phyloP scores from a whole-genome alignment of 441 rosid species.

The Metrosideros polymorpha region DNA sequence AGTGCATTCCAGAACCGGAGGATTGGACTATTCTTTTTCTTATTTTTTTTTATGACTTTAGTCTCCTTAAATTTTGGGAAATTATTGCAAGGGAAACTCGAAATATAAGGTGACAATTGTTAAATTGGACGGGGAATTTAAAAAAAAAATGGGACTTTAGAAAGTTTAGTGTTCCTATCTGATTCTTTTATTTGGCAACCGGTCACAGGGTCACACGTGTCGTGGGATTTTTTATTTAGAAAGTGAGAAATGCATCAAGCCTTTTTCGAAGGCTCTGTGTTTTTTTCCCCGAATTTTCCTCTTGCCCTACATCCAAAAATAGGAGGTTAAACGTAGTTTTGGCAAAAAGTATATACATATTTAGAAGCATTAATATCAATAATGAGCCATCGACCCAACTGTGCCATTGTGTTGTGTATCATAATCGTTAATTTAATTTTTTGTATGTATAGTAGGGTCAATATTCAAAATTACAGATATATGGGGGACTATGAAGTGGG shows the following conservation, averaged over 20 bases:
- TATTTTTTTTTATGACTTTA: not conserved
- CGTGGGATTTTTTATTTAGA: not conserved
- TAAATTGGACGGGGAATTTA: not conserved
- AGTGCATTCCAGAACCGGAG: not conserved
- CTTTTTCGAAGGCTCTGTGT: not conserved
- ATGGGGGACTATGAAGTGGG: not conserved
- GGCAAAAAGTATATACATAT: not conserved
- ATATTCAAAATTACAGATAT: not conserved
- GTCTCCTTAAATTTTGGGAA: not conserved
- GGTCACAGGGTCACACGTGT: not conserved
- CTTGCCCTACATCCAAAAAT: not conserved
- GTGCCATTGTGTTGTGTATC: not conserved
- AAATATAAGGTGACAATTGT: not conserved
- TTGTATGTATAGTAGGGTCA: not conserved
- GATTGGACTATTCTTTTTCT: not conserved
- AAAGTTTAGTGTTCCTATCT: not conserved
- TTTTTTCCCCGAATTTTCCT: not conserved
- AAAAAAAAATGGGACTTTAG: not conserved
- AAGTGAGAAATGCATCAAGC: not conserved
- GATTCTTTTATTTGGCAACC: not conserved
- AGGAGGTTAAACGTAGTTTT: not conserved
- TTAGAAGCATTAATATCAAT: not conserved
- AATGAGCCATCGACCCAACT: not conserved
- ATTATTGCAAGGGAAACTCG: not conserved
- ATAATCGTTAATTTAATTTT: not conserved